Evolutionary conservation across 805 yeast genomes (phyloP).

Genomic region (Millerago galiae): DNA sequence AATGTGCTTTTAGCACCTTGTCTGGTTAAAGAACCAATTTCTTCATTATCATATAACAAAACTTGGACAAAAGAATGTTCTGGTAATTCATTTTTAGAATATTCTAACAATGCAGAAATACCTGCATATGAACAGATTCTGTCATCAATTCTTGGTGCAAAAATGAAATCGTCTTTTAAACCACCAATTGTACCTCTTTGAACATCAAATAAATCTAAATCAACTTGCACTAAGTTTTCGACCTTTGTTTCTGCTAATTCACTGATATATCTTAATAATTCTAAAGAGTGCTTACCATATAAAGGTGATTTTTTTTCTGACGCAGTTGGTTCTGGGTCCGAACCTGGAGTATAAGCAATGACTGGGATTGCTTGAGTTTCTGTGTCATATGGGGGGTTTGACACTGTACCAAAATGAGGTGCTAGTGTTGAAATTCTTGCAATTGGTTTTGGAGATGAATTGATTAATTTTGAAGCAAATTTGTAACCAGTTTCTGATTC

Average conservation of each 20-base stretch:
- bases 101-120: conserved; percentile 47
- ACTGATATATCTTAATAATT: conserved; percentile 63
- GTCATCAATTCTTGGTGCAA: conserved; percentile 82
- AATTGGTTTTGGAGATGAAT: conserved; percentile 60
- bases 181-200: conserved; percentile 81
- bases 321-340: conserved; percentile 43
- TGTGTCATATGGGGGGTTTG: conserved; percentile 64
- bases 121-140: conserved; percentile 78
- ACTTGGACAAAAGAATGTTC: conserved; percentile 46
- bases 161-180: conserved; percentile 65
- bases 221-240: conserved; percentile 59
- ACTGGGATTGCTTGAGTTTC: conserved; percentile 80
- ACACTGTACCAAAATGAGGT: conserved; percentile 75
- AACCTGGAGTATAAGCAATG: conserved; percentile 45
- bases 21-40: conserved; percentile 73
- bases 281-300: conserved; percentile 60
- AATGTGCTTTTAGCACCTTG: conserved; percentile 81
- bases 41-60: conserved; percentile 74
- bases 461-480: conserved; percentile 40
- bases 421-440: conserved; percentile 83
- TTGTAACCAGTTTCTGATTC: conserved; percentile 24
- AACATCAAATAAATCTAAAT: conserved; percentile 73
- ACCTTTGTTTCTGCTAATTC: conserved; percentile 52
- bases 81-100: conserved; percentile 30
- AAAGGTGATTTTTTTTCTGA: conserved; percentile 61